Evolutionary conservation across 371 early-diverging fungal species (phyloP).

Genomic region (Choanephora cucurbitarum): DNA sequence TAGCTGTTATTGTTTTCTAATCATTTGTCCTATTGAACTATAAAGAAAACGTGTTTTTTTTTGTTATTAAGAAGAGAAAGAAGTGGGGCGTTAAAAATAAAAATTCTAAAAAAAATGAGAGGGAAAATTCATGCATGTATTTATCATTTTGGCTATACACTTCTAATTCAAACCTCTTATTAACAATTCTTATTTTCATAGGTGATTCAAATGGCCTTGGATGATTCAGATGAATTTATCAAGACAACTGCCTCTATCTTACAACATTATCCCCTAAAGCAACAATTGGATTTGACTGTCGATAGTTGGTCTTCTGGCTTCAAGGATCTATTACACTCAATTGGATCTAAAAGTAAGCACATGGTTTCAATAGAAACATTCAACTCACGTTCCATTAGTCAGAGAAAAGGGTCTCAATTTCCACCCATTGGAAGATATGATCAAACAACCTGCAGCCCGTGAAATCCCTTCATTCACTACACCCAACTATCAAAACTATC

Average conservation of each 20-base stretch:
- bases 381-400: too few species aligned
- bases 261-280: constrained; percentile 13
- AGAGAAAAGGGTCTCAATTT: constrained; percentile 18
- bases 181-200: constrained; percentile 7
- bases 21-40: too few species aligned
- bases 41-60: too few species aligned
- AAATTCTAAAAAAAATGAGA: not conserved
- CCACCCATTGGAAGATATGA: constrained; percentile 22
- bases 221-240: constrained; percentile 29
- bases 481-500: constrained; percentile 5
- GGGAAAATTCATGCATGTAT: constrained; percentile 1
- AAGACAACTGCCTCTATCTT: constrained; percentile 21
- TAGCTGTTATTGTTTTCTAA: too few species aligned
- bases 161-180: too few species aligned
- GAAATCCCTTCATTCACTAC: constrained; percentile 8
- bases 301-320: constrained; percentile 20
- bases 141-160: not conserved
- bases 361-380: too few species aligned
- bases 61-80: too few species aligned
- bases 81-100: too few species aligned
- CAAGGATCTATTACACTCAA: constrained; percentile 8
- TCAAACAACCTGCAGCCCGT: constrained; percentile 17
- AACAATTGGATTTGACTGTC: constrained; percentile 19
- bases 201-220: constrained; percentile 21
- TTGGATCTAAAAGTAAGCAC: constrained; percentile 23